Conservation (phyloP, 805 yeast species). For the Nakazawaea molendinolei region DNA sequence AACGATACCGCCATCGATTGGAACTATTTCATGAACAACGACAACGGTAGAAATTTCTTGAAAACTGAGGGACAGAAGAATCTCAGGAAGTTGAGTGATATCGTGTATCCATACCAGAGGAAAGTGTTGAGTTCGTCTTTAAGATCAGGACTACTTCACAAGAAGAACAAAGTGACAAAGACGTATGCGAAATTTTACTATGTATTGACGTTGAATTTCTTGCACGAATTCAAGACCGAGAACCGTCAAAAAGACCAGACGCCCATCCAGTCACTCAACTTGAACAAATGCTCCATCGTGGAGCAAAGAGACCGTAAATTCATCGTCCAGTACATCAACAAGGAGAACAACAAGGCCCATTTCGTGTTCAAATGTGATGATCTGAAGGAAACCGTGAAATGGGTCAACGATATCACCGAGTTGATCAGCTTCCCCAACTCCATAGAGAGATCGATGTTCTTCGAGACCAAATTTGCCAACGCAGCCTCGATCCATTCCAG, state of each 20-base stretch:
- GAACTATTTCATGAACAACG: slow-evolving; percentile 54
- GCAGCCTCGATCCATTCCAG: neutral
- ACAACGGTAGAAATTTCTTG: slow-evolving; percentile 34
- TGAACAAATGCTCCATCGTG: slow-evolving; percentile 27
- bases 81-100: slow-evolving; percentile 42
- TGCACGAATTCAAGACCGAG: slow-evolving; percentile 58
- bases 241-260: slow-evolving; percentile 49
- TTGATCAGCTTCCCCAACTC: slow-evolving; percentile 41
- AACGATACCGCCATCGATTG: slow-evolving; percentile 63
- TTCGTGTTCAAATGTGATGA: slow-evolving; percentile 38
- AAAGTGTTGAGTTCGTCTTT: slow-evolving; percentile 45
- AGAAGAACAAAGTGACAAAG: slow-evolving; percentile 56
- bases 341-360: slow-evolving; percentile 19
- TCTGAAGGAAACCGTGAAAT: slow-evolving; percentile 36
- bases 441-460: slow-evolving; percentile 42
- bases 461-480: slow-evolving; percentile 20
- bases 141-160: slow-evolving; percentile 51
- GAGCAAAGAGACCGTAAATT: slow-evolving; percentile 30
- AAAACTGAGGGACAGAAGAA: slow-evolving; percentile 20
- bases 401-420: slow-evolving; percentile 51
- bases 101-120: slow-evolving; percentile 47
- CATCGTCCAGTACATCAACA: slow-evolving; percentile 28
- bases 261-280: slow-evolving; percentile 34
- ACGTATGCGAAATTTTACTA: slow-evolving; percentile 58
- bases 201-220: slow-evolving; percentile 57